Base-by-base conservation (phyloP, 192 early-diverging fungal species). In the Backusella tuberculispora region DNA sequence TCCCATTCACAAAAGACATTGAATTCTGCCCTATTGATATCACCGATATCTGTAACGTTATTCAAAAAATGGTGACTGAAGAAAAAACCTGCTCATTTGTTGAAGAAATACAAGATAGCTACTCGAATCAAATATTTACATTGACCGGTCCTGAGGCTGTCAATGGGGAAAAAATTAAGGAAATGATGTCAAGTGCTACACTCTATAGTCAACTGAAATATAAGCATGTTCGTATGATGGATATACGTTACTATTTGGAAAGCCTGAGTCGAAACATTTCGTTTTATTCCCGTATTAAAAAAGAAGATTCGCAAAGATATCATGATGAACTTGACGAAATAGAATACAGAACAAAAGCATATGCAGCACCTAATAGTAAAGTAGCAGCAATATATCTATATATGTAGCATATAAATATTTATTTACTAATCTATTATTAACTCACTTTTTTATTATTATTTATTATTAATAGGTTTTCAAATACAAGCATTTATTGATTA, bases 251-350 rank as follows among this genome's bases (percentile, higher is more conserved):
- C 14, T 80, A 80, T 42, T 38, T 80, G 0, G 41, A 80, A 26
- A 69, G 72, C 10, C n/a, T 80, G 1, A 19, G 53, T 19, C 56
- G 37, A 38, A 66, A 80, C 41, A 76, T 80, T 14, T 80, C 74
- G 74, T 80, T 80, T 38, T 66, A 80, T 60, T 74, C 78, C n/a
- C 69, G 78, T 60, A 34, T 80, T 21, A 80, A 80, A 38, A 71
- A 72, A 12, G 78, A 80, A 63, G 43, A 60, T 0, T 43, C 45
- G 5, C 78, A 79, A 71, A 66, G 60, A 10, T 79, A 75, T 17
- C 69, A 67, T 63, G 73, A 74, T 43, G 41, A 40, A 26, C 66
- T 79, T 17, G 74, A 63, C 13, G 53, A 34, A 15, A 66, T 72
- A 15, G 42, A 44, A 21, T 80, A 80, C 44, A 40, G 71, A 53